A percentile compares a stretch with the other conserved stretches of the same genome.
phyloP scores from a whole-genome alignment of 331 rosid genomes.

The Dryas integrifolia region DNA sequence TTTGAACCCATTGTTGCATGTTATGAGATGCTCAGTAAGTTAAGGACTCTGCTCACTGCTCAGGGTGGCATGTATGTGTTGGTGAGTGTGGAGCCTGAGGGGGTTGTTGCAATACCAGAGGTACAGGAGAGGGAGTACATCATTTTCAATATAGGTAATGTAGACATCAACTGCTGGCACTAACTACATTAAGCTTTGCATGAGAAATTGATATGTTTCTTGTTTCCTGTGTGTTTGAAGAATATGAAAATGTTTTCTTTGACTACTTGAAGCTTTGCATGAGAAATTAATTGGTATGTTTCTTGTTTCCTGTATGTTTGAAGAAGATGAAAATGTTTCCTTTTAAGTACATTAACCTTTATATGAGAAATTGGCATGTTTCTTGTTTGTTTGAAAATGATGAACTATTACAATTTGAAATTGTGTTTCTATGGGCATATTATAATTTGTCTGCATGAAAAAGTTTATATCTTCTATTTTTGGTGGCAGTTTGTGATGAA shows the following conservation, averaged over 20 bases:
- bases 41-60: conserved; percentile 10
- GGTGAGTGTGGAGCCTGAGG: conserved; percentile 72
- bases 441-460: background rate
- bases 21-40: background rate
- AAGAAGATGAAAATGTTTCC: no score
- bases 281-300: no score
- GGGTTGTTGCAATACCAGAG: conserved; percentile 61
- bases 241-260: background rate
- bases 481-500: conserved; percentile 65
- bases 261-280: no score
- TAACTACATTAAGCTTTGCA: background rate
- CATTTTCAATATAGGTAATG: conserved; percentile 69
- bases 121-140: conserved; percentile 57
- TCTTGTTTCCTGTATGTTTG: no score
- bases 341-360: no score
- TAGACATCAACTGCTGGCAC: background rate
- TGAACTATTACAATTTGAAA: no score
- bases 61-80: conserved; percentile 47
- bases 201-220: background rate
- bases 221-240: background rate
- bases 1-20: conserved; percentile 10
- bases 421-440: background rate
- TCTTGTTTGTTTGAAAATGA: no score
- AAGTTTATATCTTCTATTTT: background rate
- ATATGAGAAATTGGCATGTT: no score